phyloP scores from a whole-genome alignment of 352 stramenopile species.

The Pilasporangium apinafurcum region DNA sequence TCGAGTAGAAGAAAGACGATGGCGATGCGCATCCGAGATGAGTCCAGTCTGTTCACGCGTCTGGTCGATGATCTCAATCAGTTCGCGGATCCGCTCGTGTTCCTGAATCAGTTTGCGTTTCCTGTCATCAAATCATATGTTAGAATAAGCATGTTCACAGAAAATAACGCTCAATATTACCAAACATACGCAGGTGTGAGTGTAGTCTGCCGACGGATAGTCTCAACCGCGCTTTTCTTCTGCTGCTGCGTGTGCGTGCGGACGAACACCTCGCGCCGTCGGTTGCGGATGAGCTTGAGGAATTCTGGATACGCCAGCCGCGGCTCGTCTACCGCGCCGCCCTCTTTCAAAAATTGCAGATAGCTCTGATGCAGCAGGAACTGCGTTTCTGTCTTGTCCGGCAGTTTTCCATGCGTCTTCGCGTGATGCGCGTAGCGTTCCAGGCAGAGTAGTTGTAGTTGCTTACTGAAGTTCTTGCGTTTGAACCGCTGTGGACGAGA shows the following conservation, averaged over 20 bases:
- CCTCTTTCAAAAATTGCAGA: conserved; percentile 43
- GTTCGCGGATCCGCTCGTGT: conserved; percentile 45
- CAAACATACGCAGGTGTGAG: conserved; percentile 23
- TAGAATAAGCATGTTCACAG: neutral
- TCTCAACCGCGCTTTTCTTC: conserved; percentile 1
- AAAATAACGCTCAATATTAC: neutral
- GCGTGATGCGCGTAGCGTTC: conserved; percentile 44
- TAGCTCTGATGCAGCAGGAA: conserved; percentile 46
- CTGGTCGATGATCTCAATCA: conserved; percentile 60
- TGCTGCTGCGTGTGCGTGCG: conserved; percentile 14
- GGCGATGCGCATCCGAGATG: conserved; percentile 14
- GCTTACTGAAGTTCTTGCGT: conserved; percentile 69
- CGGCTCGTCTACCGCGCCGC: conserved; percentile 37
- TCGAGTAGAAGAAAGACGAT: neutral
- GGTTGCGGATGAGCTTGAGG: conserved; percentile 65
- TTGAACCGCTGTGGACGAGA: conserved; percentile 28
- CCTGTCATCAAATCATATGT: neutral
- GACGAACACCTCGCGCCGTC: conserved; percentile 47
- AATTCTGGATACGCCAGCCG: conserved; percentile 46
- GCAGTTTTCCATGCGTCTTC: conserved; percentile 23
- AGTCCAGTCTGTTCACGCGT: conserved; percentile 22
- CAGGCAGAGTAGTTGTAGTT: conserved; percentile 53
- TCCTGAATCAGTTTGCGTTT: conserved; percentile 50
- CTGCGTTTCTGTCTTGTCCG: conserved; percentile 40
- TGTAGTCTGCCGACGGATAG: neutral